A percentile compares a stretch with the other conserved stretches of the same genome.
phyloP scores from a whole-genome alignment of 1,139 yeast species.

The Sugiyamaella neomexicana region DNA sequence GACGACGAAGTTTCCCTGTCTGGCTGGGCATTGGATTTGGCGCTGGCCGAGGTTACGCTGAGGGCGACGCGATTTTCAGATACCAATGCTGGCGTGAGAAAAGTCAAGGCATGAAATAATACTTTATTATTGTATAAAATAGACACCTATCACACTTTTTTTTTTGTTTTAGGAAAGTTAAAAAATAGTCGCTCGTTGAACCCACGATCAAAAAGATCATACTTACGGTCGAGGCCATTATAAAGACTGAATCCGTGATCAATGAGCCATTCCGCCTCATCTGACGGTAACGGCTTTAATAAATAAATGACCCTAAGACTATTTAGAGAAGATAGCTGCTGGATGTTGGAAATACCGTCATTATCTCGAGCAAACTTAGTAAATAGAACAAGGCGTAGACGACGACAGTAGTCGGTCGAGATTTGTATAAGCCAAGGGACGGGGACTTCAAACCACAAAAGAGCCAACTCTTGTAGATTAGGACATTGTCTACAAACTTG shows the following conservation, averaged over 20 bases:
- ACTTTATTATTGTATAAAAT: slow-evolving; percentile 7
- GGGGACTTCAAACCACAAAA: slow-evolving; percentile 7
- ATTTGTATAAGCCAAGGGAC: slow-evolving; percentile 3
- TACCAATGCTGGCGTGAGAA: slow-evolving; percentile 40
- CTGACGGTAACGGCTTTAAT: background rate
- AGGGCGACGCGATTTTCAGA: slow-evolving; percentile 96
- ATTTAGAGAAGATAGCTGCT: background rate
- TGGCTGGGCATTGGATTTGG: slow-evolving; percentile 98
- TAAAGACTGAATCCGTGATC: slow-evolving; percentile 1
- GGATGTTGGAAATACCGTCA: background rate
- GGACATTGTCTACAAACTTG: slow-evolving; percentile 6
- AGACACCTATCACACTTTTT: background rate
- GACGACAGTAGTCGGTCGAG: background rate
- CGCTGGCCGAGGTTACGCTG: slow-evolving; percentile 94
- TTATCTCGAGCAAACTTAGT: background rate
- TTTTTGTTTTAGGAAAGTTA: too few relatives aligned
- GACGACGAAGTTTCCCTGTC: slow-evolving; percentile 94
- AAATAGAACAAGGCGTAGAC: background rate
- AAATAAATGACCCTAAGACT: background rate
- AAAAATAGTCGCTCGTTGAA: background rate
- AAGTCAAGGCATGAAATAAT: slow-evolving; percentile 37
- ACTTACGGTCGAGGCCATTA: background rate
- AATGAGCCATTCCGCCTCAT: slow-evolving; percentile 1
- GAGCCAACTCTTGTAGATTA: background rate
- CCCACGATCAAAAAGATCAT: background rate